A percentile compares a stretch with the other conserved stretches of the same genome.
Conservation (phyloP, 2,329 filamentous ascomycete species). For the Orbilia quercus region DNA sequence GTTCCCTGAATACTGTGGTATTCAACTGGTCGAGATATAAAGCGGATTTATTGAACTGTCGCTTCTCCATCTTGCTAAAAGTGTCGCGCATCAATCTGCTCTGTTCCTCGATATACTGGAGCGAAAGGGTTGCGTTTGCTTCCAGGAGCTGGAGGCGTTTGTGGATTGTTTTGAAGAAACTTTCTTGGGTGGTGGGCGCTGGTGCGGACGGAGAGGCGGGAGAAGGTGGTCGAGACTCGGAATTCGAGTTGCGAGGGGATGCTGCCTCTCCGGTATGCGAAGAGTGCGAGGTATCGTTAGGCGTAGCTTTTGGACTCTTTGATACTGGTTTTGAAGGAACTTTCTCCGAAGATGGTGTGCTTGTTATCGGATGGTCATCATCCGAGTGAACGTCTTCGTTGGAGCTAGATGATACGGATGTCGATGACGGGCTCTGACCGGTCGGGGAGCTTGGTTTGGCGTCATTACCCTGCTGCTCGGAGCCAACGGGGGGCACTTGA, state of each 20-base stretch:
- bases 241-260: conserved; percentile 55
- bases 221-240: conserved; percentile 62
- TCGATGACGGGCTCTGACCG: conserved; percentile 18
- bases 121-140: conserved; percentile 87
- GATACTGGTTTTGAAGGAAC: conserved; percentile 9
- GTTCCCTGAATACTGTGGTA: conserved; percentile 82
- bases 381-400: conserved; percentile 22
- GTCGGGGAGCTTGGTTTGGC: conserved; percentile 22
- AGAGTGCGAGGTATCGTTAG: conserved; percentile 59
- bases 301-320: conserved; percentile 13
- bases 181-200: conserved; percentile 90
- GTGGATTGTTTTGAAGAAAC: conserved; percentile 95
- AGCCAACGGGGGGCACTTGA: conserved; percentile 11
- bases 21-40: conserved; percentile 87
- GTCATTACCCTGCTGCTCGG: conserved; percentile 42
- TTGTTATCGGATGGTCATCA: conserved; percentile 33
- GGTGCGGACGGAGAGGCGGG: conserved; percentile 66
- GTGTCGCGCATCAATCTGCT: conserved; percentile 89
- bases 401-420: conserved; percentile 15
- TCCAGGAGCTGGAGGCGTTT: conserved; percentile 93
- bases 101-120: conserved; percentile 97
- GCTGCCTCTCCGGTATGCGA: conserved; percentile 53
- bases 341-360: conserved; percentile 26
- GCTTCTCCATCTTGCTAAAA: conserved; percentile 85
- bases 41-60: conserved; percentile 84